Base-by-base conservation (phyloP, 306 rosid genomes). In the Citrullus colocynthis region DNA sequence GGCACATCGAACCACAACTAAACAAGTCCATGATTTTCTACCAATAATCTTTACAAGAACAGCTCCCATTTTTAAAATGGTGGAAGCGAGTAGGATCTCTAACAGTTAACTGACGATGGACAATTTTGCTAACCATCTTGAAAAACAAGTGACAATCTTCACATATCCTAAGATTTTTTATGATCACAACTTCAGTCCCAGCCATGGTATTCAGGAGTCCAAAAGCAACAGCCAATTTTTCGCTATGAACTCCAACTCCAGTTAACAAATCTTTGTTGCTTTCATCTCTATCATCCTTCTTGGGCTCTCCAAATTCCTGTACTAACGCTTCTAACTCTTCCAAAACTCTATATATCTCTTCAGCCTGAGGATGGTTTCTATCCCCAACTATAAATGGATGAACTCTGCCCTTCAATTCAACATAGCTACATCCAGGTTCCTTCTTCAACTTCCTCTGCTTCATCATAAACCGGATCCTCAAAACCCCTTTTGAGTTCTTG, bases 11-110 rank as follows among this genome's bases (percentile, higher is more conserved):
- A 59, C 64, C 7, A 5, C 5, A 59, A 24, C 36, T 1, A 59
- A 59, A 24, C 4, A 60, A 24, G 65, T 59, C 39, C 37, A 24
- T 28, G 10, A 74, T 55, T 32, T 32, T 14, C 79, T 82, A 91
- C 97, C 98, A 94, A 79, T 88, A 94, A 79, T 91, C 97, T 80
- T 84, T 91, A 87, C 98, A 92, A 79, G 97, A 92, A 83, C 98
- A 92, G 39, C 80, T 30, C 7, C 98, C 98, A 36, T 90, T 81
- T 65, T 84, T 83, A 78, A 94, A 92, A 87, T 88, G 96, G 83
- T 94, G 98, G 77, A 94, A 94, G 69, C 97, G 93, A 58, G 95
- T 89, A 17, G 97, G 90, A 56, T 94, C 98, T 87, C 97, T 84
- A 54, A 94, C 87, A 73, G 93, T 84, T 77, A 92, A 88, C 71